Conservation (phyloP, 129 eudicot genomes). For the Flaveria linearis region DNA sequence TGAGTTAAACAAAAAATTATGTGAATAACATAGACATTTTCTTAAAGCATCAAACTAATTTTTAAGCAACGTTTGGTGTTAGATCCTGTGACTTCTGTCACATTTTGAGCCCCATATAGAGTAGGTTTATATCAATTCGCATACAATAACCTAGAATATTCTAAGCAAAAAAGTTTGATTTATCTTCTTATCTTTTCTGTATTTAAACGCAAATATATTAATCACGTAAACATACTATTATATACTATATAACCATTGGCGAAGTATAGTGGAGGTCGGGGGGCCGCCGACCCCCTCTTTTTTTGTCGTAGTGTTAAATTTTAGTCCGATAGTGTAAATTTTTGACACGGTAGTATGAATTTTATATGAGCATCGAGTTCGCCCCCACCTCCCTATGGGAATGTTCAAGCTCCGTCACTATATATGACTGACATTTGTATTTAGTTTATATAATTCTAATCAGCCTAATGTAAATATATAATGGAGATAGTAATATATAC, state of each 20-base stretch:
- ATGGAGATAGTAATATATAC: background rate
- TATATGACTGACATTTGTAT: too few relatives aligned
- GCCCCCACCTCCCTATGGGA: too few relatives aligned
- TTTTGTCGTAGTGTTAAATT: too few relatives aligned
- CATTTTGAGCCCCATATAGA: slow-evolving; percentile 21
- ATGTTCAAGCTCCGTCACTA: too few relatives aligned
- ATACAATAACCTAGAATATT: slow-evolving; percentile 5
- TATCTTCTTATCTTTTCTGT: background rate
- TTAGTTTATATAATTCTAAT: background rate
- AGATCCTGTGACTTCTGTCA: slow-evolving; percentile 10
- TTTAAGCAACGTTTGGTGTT: slow-evolving; percentile 8
- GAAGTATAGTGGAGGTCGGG: too few relatives aligned
- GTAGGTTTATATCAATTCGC: slow-evolving; percentile 8
- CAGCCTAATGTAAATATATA: background rate
- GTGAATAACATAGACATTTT: background rate
- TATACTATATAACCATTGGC: too few relatives aligned
- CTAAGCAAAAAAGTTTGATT: background rate
- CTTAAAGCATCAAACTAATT: background rate
- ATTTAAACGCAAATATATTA: background rate
- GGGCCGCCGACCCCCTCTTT: too few relatives aligned
- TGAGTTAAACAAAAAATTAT: background rate
- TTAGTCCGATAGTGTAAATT: too few relatives aligned
- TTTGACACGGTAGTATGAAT: too few relatives aligned
- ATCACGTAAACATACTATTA: background rate
- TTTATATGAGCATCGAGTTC: too few relatives aligned